These are phyloP conservation scores for Coemansia sp. DNA, from an alignment of 192 early-diverging fungal genomes.

Conservation along the genomic window DNA sequence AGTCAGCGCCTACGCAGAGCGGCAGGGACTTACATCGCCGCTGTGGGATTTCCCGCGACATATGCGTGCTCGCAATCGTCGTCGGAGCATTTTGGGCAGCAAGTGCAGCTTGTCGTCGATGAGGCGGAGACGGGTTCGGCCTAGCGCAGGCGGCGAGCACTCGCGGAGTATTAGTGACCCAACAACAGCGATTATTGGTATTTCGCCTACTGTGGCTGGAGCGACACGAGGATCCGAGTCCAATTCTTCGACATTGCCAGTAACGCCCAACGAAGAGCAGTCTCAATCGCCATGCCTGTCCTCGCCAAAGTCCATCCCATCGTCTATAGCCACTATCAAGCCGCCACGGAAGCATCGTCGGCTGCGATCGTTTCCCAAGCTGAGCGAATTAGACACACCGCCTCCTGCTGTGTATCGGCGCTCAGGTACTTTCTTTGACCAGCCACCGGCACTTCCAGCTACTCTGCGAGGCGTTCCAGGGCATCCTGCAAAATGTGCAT, in stretches of 20 bases:
- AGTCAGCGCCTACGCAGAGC: neutral
- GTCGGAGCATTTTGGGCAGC: slow-evolving; percentile 47
- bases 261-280: neutral
- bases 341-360: neutral
- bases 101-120: slow-evolving; percentile 43
- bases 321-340: slow-evolving; percentile 14
- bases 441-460: neutral
- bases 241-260: neutral
- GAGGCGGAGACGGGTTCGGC: slow-evolving; percentile 15
- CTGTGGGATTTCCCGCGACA: slow-evolving; percentile 40
- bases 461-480: slow-evolving; percentile 38
- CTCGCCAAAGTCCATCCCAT: neutral
- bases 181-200: slow-evolving; percentile 20
- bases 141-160: slow-evolving; percentile 23
- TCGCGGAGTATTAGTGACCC: slow-evolving; percentile 42
- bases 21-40: neutral
- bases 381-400: slow-evolving; percentile 8
- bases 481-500: slow-evolving; percentile 13
- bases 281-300: neutral
- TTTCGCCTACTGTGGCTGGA: slow-evolving; percentile 3
- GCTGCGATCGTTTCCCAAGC: slow-evolving; percentile 17
- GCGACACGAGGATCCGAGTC: neutral
- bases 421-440: neutral
- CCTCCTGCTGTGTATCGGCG: neutral
- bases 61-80: slow-evolving; percentile 28